These are phyloP conservation scores for Suillus americanus DNA, from an alignment of 768 basidiomycete genomes.

Conservation along the genomic window DNA sequence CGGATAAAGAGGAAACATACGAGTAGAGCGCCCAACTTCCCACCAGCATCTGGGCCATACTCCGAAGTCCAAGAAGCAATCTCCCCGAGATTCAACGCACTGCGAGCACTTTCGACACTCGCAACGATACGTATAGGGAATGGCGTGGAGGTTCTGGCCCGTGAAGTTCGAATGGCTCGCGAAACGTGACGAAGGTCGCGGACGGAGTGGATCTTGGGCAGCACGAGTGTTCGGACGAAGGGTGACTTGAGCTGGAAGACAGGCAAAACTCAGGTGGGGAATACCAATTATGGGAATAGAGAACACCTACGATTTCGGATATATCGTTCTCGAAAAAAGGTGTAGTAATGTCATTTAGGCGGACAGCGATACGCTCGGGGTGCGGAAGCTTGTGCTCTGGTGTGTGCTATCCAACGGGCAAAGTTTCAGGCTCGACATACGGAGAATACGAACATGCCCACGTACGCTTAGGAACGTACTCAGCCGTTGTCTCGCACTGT, in stretches of 20 bases:
- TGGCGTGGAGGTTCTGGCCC: conserved; percentile 27
- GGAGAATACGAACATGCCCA: conserved; percentile 9
- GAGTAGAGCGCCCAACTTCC: conserved; percentile 61
- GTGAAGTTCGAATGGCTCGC: conserved; percentile 24
- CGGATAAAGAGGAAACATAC: conserved; percentile 39
- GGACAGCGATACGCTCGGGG: conserved; percentile 59
- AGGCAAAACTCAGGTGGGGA: neutral
- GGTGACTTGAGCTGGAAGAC: conserved; percentile 42
- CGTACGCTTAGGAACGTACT: conserved; percentile 56
- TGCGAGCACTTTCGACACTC: conserved; percentile 83
- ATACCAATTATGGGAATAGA: conserved; percentile 2
- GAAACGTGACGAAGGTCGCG: conserved; percentile 67
- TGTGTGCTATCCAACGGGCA: conserved; percentile 21
- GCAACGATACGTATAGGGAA: conserved; percentile 61
- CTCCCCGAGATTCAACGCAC: conserved; percentile 60
- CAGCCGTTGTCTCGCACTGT: conserved; percentile 54
- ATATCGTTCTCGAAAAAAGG: conserved; percentile 69
- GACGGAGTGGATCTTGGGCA: conserved; percentile 81
- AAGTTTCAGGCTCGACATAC: neutral
- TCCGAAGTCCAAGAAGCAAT: conserved; percentile 72
- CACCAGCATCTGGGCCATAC: conserved; percentile 44
- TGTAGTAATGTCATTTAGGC: conserved; percentile 67
- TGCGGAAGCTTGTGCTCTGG: conserved; percentile 38
- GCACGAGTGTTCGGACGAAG: conserved; percentile 63
- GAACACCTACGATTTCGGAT: conserved; percentile 48